A percentile compares a stretch with the other conserved stretches of the same genome.
Conservation (phyloP, 257 asterid genomes). For the Orobanche coerulescens region DNA sequence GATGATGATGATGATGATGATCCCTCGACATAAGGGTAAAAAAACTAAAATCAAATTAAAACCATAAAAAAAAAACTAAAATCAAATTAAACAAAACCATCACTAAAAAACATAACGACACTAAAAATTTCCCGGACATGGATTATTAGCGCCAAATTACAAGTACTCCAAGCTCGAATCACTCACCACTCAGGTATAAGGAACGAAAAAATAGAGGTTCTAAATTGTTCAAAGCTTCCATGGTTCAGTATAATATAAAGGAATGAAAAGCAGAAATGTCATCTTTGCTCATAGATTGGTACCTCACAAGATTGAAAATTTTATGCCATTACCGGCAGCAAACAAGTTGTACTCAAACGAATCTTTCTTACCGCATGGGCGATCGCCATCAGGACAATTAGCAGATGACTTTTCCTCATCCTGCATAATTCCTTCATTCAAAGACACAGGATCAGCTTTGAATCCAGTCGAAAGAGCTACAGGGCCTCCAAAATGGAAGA, state of each 20-base stretch:
- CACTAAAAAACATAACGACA: conserved; percentile 10
- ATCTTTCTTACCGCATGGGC: conserved; percentile 43
- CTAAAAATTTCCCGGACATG: conserved; percentile 18
- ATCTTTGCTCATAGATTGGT: conserved; percentile 26
- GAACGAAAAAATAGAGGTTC: neutral
- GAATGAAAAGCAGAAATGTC: conserved; percentile 21
- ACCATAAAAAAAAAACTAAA: neutral
- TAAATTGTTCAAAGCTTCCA: conserved; percentile 35
- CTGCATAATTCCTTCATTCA: conserved; percentile 37
- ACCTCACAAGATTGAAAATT: conserved; percentile 73
- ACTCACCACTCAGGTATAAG: conserved; percentile 33
- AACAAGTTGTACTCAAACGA: conserved; percentile 76
- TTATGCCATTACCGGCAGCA: conserved; percentile 71
- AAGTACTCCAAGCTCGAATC: conserved; percentile 29
- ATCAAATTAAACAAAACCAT: conserved; percentile 11
- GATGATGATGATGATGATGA: no score
- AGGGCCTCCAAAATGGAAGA: conserved; percentile 91
- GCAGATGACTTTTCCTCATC: conserved; percentile 24
- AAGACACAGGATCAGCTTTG: conserved; percentile 37
- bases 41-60: conserved; percentile 4
- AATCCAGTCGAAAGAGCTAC: conserved; percentile 65
- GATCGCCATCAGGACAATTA: conserved; percentile 28
- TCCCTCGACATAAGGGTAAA: neutral
- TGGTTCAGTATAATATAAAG: conserved; percentile 26
- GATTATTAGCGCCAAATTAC: conserved; percentile 36